Percentiles rank a stretch among this genome's conserved stretches.
Evolutionary conservation across 108 stramenopile genomes (phyloP).

Genomic region (Schizochytrium sp.): DNA sequence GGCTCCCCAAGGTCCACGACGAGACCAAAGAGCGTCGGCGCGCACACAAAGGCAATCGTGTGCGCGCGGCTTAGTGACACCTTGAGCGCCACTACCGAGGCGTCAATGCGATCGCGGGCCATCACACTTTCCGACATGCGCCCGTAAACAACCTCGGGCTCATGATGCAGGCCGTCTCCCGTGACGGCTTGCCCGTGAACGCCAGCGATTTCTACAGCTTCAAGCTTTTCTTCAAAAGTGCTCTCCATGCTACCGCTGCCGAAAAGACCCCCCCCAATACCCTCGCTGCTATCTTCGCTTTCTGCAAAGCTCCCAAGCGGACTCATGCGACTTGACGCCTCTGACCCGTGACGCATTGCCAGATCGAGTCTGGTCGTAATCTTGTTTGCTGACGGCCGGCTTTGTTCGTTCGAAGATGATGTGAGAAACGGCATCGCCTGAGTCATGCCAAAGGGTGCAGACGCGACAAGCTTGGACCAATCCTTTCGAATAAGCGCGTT

Average conservation of each 20-base stretch:
- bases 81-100: neutral
- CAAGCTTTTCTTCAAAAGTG: no score
- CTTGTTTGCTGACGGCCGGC: no score
- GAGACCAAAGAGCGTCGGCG: neutral
- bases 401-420: no score
- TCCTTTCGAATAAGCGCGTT: neutral
- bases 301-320: neutral
- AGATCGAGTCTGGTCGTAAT: neutral
- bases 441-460: neutral
- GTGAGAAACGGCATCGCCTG: neutral
- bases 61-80: neutral
- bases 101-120: neutral
- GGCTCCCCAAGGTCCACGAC: neutral
- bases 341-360: neutral
- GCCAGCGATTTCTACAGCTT: no score
- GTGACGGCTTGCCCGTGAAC: neutral
- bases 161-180: neutral
- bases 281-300: neutral
- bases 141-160: neutral
- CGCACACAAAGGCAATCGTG: neutral
- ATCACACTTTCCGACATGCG: neutral
- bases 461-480: neutral
- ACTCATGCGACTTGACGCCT: neutral
- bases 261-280: neutral
- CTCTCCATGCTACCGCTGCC: no score